Evolutionary conservation across 208 protist genomes (phyloP), one percentile per base, ranked within the genome.

Genomic region (Crithidia sp.): DNA sequence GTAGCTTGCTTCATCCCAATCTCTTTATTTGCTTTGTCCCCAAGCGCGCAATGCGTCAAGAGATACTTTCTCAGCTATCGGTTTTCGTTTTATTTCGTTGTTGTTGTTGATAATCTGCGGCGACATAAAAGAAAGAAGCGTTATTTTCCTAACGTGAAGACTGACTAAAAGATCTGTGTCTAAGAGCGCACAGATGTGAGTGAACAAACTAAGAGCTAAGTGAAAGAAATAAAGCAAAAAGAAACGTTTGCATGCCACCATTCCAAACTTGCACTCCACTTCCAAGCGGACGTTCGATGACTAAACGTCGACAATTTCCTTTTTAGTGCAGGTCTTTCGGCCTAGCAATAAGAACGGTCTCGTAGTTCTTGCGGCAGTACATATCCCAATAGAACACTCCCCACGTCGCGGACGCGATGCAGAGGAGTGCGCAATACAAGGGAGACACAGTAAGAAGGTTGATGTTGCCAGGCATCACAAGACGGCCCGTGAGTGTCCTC

Each of bases 331-430:
- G 74, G 53, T 60, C 59, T 60, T 85, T 78, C 14, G 91, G 89
- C 53, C 91, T 62, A 69, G 83, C 86, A 72, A 96, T 93, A 40
- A 93, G 81, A 37, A 96, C 86, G 10, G 87, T 89, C 70, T 92
- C 87, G 76, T 94, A 96, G 61, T 86, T 83, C 64, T 86, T 85
- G 13, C 81, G 79, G 77, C 85, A 90, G 75, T 96, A 94, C 41
- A 94, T 64, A 60, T 96, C 89, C 91, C 91, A 96, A 77, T 94
- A 94, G 67, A 94, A 92, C 44, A 96, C 78, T 8, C 89, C 91
- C 91, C 91, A 96, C 10, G 76, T 72, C 12, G 76, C 84, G 28
- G 86, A 81, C 19, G 62, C 87, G 50, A 94, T 44, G 64, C 78
- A 90, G 28, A 94, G 57, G 2, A 93, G 45, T 37, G 67, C 59